Conservation (phyloP, 2,329 filamentous ascomycete genomes). For the Mycocentrospora acerina region DNA sequence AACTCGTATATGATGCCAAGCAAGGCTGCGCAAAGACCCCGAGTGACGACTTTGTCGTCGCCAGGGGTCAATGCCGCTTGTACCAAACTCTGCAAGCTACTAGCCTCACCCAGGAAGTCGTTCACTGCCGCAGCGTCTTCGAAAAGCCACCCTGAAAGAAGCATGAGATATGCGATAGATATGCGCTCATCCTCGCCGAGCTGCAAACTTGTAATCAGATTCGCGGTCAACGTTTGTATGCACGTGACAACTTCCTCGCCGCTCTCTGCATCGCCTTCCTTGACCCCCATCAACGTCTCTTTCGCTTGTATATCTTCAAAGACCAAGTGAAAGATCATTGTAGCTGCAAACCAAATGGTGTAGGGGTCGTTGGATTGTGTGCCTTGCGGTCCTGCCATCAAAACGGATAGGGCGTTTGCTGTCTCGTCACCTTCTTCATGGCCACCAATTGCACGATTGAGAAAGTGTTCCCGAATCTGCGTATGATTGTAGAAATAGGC, state of each 20-base stretch:
- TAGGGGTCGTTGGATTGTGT: conserved; percentile 76
- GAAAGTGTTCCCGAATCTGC: conserved; percentile 80
- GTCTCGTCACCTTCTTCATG: conserved; percentile 79
- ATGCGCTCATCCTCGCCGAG: conserved; percentile 76
- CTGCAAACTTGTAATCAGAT: conserved; percentile 78
- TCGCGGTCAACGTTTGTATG: conserved; percentile 83
- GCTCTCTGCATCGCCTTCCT: conserved; percentile 82
- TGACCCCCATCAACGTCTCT: conserved; percentile 74
- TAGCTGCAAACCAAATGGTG: conserved; percentile 83
- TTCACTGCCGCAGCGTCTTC: conserved; percentile 90
- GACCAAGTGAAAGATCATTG: conserved; percentile 82
- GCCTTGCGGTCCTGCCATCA: conserved; percentile 67
- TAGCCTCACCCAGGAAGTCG: conserved; percentile 88
- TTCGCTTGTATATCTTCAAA: conserved; percentile 81
- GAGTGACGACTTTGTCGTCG: conserved; percentile 64
- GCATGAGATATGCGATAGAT: conserved; percentile 82
- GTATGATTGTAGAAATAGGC: conserved; percentile 85
- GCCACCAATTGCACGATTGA: conserved; percentile 84
- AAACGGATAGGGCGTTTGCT: conserved; percentile 82
- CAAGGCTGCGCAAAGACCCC: conserved; percentile 80
- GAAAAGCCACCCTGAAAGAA: conserved; percentile 86
- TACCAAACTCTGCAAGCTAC: conserved; percentile 83
- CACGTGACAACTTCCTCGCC: conserved; percentile 95
- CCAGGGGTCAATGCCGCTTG: conserved; percentile 63
- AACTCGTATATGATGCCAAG: conserved; percentile 94